phyloP scores from a whole-genome alignment of 331 rosid genomes.

The Prunus yedoensis region DNA sequence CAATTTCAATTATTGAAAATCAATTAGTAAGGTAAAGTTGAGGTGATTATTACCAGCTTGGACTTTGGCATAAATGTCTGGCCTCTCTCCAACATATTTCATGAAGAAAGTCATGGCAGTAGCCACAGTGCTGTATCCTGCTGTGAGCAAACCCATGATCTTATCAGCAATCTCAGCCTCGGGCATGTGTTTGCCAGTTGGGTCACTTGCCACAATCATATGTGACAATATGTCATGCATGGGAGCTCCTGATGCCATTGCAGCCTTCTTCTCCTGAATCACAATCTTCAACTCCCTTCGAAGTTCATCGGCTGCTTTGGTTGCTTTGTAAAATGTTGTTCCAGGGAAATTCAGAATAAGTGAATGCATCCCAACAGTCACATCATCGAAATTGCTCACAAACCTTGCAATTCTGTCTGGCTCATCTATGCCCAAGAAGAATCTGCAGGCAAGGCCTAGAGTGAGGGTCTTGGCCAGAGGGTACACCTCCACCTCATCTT shows the following conservation, averaged over 20 bases:
- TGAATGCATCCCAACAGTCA: constrained; percentile 26
- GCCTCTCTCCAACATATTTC: constrained; percentile 39
- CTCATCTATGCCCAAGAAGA: constrained; percentile 25
- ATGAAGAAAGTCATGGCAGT: constrained; percentile 46
- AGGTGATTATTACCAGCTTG: constrained; percentile 22
- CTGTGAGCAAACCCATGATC: constrained; percentile 37
- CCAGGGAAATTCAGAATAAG: constrained; percentile 21
- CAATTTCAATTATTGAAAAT: neutral
- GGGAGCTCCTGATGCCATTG: constrained; percentile 27
- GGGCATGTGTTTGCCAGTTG: constrained; percentile 40
- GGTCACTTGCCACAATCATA: constrained; percentile 38
- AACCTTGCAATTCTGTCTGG: constrained; percentile 20
- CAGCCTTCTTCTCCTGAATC: constrained; percentile 35
- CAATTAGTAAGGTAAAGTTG: neutral
- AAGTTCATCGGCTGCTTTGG: constrained; percentile 27
- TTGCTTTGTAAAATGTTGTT: constrained; percentile 25
- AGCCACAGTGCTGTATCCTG: constrained; percentile 43
- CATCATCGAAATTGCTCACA: constrained; percentile 17
- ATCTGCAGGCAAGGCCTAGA: constrained; percentile 18
- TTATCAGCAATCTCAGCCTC: constrained; percentile 49
- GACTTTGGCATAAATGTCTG: constrained; percentile 33
- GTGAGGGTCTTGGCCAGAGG: constrained; percentile 20
- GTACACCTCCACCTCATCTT: constrained; percentile 8
- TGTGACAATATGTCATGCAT: constrained; percentile 38
- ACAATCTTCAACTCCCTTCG: constrained; percentile 34